Conservation (phyloP, 495 filamentous ascomycete species). For the Haplographium delicatum region DNA sequence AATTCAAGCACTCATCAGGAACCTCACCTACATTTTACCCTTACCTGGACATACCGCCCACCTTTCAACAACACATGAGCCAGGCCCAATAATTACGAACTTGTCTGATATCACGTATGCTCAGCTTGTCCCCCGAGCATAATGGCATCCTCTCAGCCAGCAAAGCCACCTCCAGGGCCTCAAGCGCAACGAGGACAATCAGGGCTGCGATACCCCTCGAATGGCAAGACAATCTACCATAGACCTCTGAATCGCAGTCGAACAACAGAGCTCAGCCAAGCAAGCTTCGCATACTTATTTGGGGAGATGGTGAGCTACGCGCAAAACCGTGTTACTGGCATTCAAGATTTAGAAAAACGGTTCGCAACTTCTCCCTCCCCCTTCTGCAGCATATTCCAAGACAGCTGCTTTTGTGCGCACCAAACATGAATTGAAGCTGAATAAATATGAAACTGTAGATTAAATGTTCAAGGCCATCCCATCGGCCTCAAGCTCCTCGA, state of each 20-base stretch:
- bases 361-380: slow-evolving; percentile 3
- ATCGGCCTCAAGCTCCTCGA: slow-evolving; percentile 92
- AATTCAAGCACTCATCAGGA: too few species aligned
- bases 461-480: slow-evolving; percentile 93
- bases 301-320: slow-evolving; percentile 96
- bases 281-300: slow-evolving; percentile 94
- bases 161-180: slow-evolving; percentile 31
- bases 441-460: slow-evolving; percentile 39
- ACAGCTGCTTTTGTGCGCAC: background rate
- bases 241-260: slow-evolving; percentile 84
- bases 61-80: slow-evolving; percentile 1
- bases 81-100: background rate
- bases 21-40: too few species aligned
- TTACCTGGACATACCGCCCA: too few species aligned
- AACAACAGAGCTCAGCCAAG: slow-evolving; percentile 79
- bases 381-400: slow-evolving; percentile 2
- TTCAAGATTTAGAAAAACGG: slow-evolving; percentile 81
- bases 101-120: slow-evolving; percentile 10
- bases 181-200: slow-evolving; percentile 32
- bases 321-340: slow-evolving; percentile 81
- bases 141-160: slow-evolving; percentile 36
- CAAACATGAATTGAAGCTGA: background rate
- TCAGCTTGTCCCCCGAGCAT: slow-evolving; percentile 2
- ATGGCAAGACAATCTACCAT: slow-evolving; percentile 97
- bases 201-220: slow-evolving; percentile 89